A percentile compares a stretch with the other conserved stretches of the same genome.
phyloP scores from a whole-genome alignment of 768 basidiomycete genomes.

The Xanthoconium purpureum region DNA sequence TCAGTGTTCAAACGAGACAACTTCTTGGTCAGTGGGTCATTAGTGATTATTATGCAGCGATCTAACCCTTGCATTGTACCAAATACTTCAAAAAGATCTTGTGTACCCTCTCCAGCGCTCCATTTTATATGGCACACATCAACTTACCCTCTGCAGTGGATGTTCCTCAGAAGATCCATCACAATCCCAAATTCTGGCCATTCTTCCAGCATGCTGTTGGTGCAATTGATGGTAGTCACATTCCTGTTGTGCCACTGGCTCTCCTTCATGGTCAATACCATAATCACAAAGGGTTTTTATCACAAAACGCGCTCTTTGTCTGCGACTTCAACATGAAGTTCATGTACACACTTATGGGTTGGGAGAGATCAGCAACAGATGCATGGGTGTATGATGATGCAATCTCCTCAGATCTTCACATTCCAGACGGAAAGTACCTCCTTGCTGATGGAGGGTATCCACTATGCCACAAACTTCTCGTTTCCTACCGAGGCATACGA shows the following conservation, averaged over 20 bases:
- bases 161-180: background rate
- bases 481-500: conserved; percentile 38
- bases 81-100: too few relatives aligned
- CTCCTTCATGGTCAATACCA: background rate
- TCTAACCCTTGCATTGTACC: background rate
- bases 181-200: background rate
- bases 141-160: background rate
- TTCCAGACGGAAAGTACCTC: conserved; percentile 15
- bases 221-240: background rate
- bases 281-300: conserved; percentile 28
- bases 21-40: background rate
- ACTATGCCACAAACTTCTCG: conserved; percentile 4
- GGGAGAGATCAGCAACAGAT: conserved; percentile 41
- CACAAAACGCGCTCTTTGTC: conserved; percentile 38
- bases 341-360: conserved; percentile 37
- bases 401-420: conserved; percentile 23
- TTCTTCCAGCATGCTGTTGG: background rate
- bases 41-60: background rate
- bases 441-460: background rate
- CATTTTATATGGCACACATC: too few relatives aligned
- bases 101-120: too few relatives aligned
- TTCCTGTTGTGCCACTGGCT: background rate
- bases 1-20: background rate
- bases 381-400: conserved; percentile 17
- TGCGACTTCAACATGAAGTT: conserved; percentile 36